Percentiles rank a stretch among this genome's conserved stretches.
Conservation (phyloP, 2,329 filamentous ascomycete genomes). For the Aspergillus jensenii region DNA sequence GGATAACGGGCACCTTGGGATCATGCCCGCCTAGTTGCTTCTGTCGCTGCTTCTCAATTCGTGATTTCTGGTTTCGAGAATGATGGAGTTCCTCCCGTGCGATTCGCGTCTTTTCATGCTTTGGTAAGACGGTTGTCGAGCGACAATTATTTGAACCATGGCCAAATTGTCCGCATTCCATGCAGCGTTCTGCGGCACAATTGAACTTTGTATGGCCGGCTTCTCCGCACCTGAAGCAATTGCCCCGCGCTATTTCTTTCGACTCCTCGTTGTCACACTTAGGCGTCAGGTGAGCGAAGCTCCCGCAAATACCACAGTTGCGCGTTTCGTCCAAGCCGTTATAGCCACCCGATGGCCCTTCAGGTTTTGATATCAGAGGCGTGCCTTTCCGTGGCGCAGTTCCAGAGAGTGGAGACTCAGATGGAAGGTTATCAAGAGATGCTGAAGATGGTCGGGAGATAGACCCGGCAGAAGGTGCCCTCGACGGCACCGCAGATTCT, state of each 20-base stretch:
- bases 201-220: conserved; percentile 37
- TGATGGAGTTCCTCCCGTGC: conserved; percentile 38
- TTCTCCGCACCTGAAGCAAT: conserved; percentile 44
- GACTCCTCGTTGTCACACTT: conserved; percentile 48
- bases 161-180: conserved; percentile 46
- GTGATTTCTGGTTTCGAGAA: conserved; percentile 32
- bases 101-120: conserved; percentile 37
- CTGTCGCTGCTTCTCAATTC: conserved; percentile 38
- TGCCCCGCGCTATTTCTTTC: conserved; percentile 36
- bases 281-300: conserved; percentile 43
- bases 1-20: conserved; percentile 43
- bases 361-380: conserved; percentile 24
- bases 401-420: conserved; percentile 20
- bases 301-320: conserved; percentile 48
- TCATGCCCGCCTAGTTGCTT: conserved; percentile 47
- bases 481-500: conserved; percentile 13
- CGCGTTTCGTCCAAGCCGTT: conserved; percentile 44
- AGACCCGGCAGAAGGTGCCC: conserved; percentile 22
- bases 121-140: conserved; percentile 33
- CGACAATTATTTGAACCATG: conserved; percentile 39
- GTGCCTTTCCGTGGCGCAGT: conserved; percentile 27
- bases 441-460: conserved; percentile 34
- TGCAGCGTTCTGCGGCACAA: conserved; percentile 45
- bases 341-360: conserved; percentile 44
- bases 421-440: conserved; percentile 21